Evolutionary conservation across 2,329 filamentous ascomycete species (phyloP).

Genomic region (Aspergillaceae sp.): DNA sequence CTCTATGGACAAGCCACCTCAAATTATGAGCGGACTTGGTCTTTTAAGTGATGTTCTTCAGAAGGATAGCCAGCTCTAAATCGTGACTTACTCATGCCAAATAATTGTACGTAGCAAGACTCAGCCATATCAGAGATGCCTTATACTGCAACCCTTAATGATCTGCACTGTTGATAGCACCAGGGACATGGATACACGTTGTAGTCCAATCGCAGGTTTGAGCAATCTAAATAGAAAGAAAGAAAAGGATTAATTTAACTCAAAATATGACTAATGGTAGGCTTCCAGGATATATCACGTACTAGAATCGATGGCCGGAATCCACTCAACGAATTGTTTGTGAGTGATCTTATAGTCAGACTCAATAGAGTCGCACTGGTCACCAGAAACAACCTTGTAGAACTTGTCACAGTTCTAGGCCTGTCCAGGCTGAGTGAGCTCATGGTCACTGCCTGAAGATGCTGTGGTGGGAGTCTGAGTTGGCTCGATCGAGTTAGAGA

Average conservation of each 20-base stretch:
- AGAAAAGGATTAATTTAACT: neutral
- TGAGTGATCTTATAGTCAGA: conserved; percentile 3
- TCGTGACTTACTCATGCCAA: too few species aligned
- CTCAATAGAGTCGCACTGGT: conserved; percentile 7
- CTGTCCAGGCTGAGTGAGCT: conserved; percentile 5
- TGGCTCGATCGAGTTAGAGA: too few species aligned
- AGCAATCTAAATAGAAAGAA: neutral
- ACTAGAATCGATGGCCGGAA: neutral
- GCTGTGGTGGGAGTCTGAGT: neutral
- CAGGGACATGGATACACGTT: neutral
- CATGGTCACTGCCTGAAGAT: neutral
- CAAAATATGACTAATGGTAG: too few species aligned
- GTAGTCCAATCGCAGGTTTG: neutral
- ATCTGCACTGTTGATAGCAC: too few species aligned
- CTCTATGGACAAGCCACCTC: too few species aligned
- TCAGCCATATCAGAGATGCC: too few species aligned
- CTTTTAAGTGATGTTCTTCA: too few species aligned
- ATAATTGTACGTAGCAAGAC: too few species aligned
- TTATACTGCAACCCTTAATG: too few species aligned
- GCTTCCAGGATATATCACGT: neutral
- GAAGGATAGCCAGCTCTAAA: too few species aligned
- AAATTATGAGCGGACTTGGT: too few species aligned
- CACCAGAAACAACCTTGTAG: conserved; percentile 5
- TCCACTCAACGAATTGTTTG: conserved; percentile 7
- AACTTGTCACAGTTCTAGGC: conserved; percentile 7